Conservation (phyloP, 345 rosid species). For the Gossypium mustelinum region DNA sequence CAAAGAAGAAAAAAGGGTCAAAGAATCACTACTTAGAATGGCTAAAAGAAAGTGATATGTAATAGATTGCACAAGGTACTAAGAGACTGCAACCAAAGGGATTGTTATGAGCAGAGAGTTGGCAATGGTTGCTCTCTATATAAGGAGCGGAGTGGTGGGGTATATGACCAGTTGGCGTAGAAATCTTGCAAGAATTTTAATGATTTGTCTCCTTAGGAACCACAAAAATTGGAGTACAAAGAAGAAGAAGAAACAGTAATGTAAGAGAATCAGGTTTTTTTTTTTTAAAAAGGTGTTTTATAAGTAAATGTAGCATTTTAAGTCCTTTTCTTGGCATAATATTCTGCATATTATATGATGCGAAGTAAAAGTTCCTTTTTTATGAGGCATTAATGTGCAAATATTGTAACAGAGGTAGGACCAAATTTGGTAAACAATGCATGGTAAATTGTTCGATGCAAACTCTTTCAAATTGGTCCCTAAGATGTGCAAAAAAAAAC, state of each 20-base stretch:
- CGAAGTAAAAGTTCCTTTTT: not conserved
- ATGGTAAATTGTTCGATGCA: conserved; percentile 5
- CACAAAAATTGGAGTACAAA: conserved; percentile 29
- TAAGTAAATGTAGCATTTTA: not conserved
- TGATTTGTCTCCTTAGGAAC: conserved; percentile 62
- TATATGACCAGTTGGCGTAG: conserved; percentile 38
- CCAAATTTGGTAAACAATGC: not conserved
- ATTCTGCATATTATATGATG: not conserved
- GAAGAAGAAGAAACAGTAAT: conserved; percentile 8
- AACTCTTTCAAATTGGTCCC: not conserved
- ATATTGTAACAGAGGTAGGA: not conserved
- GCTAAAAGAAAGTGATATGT: not conserved
- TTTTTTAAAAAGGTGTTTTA: no score
- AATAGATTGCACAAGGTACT: not conserved
- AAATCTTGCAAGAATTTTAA: conserved; percentile 45
- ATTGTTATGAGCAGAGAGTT: conserved; percentile 42
- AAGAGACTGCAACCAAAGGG: conserved; percentile 12
- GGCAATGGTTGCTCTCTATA: conserved; percentile 53
- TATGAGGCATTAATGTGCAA: not conserved
- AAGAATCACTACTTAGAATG: not conserved
- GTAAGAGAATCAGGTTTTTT: conserved; percentile 31
- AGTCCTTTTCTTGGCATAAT: conserved; percentile 16
- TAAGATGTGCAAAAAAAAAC: no score
- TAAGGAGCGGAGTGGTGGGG: conserved; percentile 27
- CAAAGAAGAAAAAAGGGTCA: not conserved